Conservation (phyloP, 768 basidiomycete species). For the Trametes sanguinea region DNA sequence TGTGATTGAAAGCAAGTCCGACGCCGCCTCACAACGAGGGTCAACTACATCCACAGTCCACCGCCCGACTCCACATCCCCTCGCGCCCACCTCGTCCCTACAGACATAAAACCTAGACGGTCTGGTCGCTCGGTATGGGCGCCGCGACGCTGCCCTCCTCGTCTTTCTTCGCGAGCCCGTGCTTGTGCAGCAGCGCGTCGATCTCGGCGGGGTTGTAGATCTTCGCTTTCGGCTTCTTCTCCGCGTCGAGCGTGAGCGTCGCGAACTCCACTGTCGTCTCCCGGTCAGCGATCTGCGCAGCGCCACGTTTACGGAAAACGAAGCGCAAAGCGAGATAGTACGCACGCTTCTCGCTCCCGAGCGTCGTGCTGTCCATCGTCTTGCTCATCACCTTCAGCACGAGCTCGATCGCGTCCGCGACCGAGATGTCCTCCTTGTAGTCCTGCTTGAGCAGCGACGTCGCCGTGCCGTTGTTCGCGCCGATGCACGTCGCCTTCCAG, state of each 20-base stretch:
- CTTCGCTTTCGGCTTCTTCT: slow-evolving; percentile 81
- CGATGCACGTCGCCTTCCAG: slow-evolving; percentile 98
- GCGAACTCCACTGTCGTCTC: slow-evolving; percentile 85
- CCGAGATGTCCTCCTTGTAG: slow-evolving; percentile 91
- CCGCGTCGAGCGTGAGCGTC: slow-evolving; percentile 82
- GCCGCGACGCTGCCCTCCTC: slow-evolving; percentile 81
- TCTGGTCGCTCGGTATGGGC: slow-evolving; percentile 5
- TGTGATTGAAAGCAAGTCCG: slow-evolving; percentile 18
- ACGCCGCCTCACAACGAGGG: neutral
- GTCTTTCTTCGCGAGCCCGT: slow-evolving; percentile 86
- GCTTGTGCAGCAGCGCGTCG: slow-evolving; percentile 74
- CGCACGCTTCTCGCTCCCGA: slow-evolving; percentile 95
- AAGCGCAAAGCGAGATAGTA: slow-evolving; percentile 5
- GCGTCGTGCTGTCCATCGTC: slow-evolving; percentile 98
- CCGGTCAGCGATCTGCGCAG: neutral
- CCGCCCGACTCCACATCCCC: neutral
- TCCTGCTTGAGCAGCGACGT: slow-evolving; percentile 96
- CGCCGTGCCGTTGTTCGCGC: slow-evolving; percentile 97
- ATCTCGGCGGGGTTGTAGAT: slow-evolving; percentile 90
- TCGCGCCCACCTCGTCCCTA: neutral
- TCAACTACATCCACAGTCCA: neutral
- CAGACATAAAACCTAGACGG: slow-evolving; percentile 5
- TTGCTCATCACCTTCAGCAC: slow-evolving; percentile 97
- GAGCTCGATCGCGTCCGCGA: slow-evolving; percentile 91
- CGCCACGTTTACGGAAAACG: neutral